Percentiles rank a stretch among this genome's conserved stretches.
phyloP scores from a whole-genome alignment of 2,329 filamentous ascomycete species.

The Myrmaecium sp. region DNA sequence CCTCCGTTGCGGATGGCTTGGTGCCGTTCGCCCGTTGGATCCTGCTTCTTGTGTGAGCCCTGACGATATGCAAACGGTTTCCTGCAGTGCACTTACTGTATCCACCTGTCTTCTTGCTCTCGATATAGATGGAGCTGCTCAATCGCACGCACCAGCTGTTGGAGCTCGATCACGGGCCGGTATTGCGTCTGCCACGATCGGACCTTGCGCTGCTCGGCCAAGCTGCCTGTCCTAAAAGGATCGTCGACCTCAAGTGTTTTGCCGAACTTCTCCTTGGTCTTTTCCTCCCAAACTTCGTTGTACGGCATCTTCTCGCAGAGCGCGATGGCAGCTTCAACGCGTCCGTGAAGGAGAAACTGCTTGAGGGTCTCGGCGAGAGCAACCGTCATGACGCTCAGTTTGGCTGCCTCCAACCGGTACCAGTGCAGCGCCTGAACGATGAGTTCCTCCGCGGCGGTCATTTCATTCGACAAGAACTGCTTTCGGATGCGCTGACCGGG shows the following conservation, averaged over 20 bases:
- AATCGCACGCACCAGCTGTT: conserved; percentile 25
- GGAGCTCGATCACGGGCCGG: no score
- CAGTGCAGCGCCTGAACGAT: conserved; percentile 4
- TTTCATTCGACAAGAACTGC: conserved; percentile 39
- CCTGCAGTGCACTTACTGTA: conserved; percentile 14
- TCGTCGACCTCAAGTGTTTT: conserved; percentile 19
- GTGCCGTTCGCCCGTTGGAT: conserved; percentile 3
- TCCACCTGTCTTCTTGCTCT: conserved; percentile 22
- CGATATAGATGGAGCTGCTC: conserved; percentile 27
- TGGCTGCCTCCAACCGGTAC: conserved; percentile 3
- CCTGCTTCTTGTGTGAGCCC: no score
- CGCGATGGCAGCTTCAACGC: conserved; percentile 37
- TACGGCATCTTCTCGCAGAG: conserved; percentile 35
- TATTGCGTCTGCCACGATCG: no score
- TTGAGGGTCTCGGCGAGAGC: conserved; percentile 61
- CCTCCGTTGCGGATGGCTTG: conserved; percentile 11
- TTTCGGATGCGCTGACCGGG: conserved; percentile 48
- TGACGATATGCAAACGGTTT: no score
- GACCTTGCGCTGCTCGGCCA: not conserved
- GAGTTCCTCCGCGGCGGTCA: conserved; percentile 4
- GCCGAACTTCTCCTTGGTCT: conserved; percentile 23
- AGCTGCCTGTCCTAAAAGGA: conserved; percentile 13
- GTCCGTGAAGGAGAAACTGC: conserved; percentile 55
- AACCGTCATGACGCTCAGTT: conserved; percentile 41
- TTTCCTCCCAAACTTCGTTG: conserved; percentile 24